phyloP scores from a whole-genome alignment of 1,284 basidiomycete species.

The Ustilago shanxiensis region DNA sequence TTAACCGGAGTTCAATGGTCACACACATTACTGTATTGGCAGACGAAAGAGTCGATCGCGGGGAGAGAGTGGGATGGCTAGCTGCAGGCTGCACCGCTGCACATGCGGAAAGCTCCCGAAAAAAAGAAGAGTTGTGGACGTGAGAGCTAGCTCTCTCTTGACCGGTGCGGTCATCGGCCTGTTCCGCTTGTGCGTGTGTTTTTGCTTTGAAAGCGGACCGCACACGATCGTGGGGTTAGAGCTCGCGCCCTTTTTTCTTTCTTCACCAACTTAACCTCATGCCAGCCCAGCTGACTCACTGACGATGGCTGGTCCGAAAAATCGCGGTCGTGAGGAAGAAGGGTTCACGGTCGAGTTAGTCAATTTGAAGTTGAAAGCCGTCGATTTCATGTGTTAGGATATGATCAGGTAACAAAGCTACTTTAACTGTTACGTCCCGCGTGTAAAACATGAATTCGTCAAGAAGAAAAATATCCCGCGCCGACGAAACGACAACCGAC shows the following conservation, averaged over 20 bases:
- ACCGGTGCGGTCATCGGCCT: slow-evolving; percentile 24
- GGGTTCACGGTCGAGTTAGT: slow-evolving; percentile 1
- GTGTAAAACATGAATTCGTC: too few relatives aligned
- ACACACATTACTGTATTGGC: too few relatives aligned
- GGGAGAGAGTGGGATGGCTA: background rate
- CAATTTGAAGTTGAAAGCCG: slow-evolving; percentile 5
- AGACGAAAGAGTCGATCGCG: background rate
- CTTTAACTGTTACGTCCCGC: too few relatives aligned
- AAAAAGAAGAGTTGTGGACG: background rate
- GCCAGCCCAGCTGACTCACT: background rate
- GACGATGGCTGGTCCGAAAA: slow-evolving; percentile 12
- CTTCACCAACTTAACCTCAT: background rate
- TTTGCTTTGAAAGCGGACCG: slow-evolving; percentile 30
- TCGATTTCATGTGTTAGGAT: slow-evolving; percentile 3
- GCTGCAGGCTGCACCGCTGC: background rate
- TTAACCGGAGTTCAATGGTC: slow-evolving; percentile 1
- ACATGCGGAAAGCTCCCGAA: slow-evolving; percentile 15
- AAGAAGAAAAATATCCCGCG: background rate
- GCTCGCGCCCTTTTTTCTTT: background rate
- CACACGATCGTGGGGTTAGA: slow-evolving; percentile 23
- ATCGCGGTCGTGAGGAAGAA: slow-evolving; percentile 12
- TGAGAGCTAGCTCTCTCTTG: slow-evolving; percentile 5
- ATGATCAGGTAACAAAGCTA: too few relatives aligned
- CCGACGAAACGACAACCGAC: slow-evolving; percentile 13
- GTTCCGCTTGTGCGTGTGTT: slow-evolving; percentile 26